A percentile compares a stretch with the other conserved stretches of the same genome.
phyloP scores from a whole-genome alignment of 176 grass and related monocot species.

The Poa annua region DNA sequence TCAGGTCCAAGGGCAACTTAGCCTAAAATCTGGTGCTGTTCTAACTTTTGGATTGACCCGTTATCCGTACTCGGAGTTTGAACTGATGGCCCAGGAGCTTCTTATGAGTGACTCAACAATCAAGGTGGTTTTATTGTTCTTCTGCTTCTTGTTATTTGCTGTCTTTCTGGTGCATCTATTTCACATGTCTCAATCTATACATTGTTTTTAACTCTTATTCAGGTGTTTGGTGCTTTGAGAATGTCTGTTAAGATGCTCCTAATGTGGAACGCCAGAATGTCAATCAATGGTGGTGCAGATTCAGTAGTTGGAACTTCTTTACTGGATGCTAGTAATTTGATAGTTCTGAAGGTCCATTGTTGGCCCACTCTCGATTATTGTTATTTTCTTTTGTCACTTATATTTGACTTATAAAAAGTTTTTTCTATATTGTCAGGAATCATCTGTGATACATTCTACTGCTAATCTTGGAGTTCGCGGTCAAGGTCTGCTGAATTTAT shows the following conservation, averaged over 20 bases:
- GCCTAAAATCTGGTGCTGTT: slow-evolving; percentile 77
- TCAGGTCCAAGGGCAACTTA: slow-evolving; percentile 98
- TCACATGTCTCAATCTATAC: slow-evolving; percentile 12
- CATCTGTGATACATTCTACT: slow-evolving; percentile 97
- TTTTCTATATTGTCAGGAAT: slow-evolving; percentile 57
- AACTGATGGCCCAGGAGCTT: slow-evolving; percentile 99
- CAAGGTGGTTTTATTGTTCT: slow-evolving; percentile 60
- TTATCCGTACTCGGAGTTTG: slow-evolving; percentile 98
- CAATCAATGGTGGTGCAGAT: slow-evolving; percentile 90
- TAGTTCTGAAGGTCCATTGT: slow-evolving; percentile 87
- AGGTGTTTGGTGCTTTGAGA: slow-evolving; percentile 94
- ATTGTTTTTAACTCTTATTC: slow-evolving; percentile 38
- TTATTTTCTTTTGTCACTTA: slow-evolving; percentile 17
- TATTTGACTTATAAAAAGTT: slow-evolving; percentile 19
- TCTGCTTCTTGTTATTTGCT: slow-evolving; percentile 33
- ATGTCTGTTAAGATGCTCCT: slow-evolving; percentile 99
- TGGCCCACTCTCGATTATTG: background rate
- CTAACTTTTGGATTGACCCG: slow-evolving; percentile 87
- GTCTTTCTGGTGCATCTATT: slow-evolving; percentile 27
- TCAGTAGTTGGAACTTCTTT: slow-evolving; percentile 86
- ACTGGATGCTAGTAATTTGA: slow-evolving; percentile 98
- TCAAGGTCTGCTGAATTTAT: slow-evolving; percentile 98
- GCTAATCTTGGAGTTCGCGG: slow-evolving; percentile 98
- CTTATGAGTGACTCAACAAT: slow-evolving; percentile 98
- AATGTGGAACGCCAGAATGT: slow-evolving; percentile 98